Base-by-base conservation (phyloP, 768 basidiomycete species). In the Neoboletus subvelutipes region DNA sequence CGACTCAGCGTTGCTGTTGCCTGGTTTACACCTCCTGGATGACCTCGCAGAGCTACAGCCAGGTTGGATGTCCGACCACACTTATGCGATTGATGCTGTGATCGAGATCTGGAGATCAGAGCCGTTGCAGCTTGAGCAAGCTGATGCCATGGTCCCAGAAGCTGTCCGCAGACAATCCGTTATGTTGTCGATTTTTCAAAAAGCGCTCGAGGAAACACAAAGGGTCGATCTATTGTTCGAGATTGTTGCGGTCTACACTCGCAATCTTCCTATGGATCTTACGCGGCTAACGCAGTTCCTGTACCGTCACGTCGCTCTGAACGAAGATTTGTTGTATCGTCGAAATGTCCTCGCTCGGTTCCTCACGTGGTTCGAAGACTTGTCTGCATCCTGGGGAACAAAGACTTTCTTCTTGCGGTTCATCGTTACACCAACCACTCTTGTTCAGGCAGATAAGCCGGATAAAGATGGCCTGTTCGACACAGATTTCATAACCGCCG, bases 151-250 rank as follows among this genome's bases (percentile, higher is more conserved):
- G 50, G 60, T 77, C 24, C 77, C 78, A 1, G 85, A 88, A 29
- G 66, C 78, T 42, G 77, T 81, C 17, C 84, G 83, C 56, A 77
- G 84, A 55, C 85, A 88, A 60, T 77, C 80, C 6, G 72, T 92
- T 47, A 79, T 94, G 63, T 73, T 93, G 40, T 79, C 83, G 6
- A 84, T 98, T 58, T 94, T 98, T 73, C 83, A 86, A 61, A 82
- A 83, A 52, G 83, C 84, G 0, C 76, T 93, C 45, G 77, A 85
- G 60, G 79, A 83, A 52, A 79, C 82, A n/a, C 83, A 86, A 42
- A 88, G 92, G 45, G 82, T 97, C 46, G 92, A 96, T 64, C 76
- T 99, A 8, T 75, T 98, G 11, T 97, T 97, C 71, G 93, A 95
- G 55, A 77, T 97, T 37, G 85, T 92, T 47, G 84, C 85, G 12